Conservation (phyloP, 1,284 basidiomycete species). For the Irpex sp. region DNA sequence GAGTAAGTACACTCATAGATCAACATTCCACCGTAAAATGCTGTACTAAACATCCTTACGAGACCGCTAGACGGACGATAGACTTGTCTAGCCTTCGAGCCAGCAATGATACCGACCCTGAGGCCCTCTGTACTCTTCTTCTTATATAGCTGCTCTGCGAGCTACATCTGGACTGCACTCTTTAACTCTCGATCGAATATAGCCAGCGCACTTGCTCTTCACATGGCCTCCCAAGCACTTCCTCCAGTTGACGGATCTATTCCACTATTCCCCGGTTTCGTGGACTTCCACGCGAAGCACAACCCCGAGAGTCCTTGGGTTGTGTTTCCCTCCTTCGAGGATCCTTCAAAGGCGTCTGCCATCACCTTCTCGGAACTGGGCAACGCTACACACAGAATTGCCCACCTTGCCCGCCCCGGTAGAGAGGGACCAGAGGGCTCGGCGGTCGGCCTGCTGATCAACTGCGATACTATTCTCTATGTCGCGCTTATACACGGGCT, state of each 20-base stretch:
- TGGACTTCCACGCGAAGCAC: conserved; percentile 31
- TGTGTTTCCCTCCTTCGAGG: conserved; percentile 3
- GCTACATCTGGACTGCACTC: no score
- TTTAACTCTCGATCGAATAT: no score
- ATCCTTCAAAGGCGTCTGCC: neutral
- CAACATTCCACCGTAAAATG: no score
- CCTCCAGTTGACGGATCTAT: conserved; percentile 18
- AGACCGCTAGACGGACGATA: no score
- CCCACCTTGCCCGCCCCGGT: conserved; percentile 3
- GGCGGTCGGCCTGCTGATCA: conserved; percentile 28
- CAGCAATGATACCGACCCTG: no score
- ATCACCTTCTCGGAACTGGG: conserved; percentile 13
- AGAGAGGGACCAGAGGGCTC: conserved; percentile 13
- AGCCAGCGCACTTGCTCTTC: neutral
- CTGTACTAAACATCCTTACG: no score
- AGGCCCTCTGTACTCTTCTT: no score
- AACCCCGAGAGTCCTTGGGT: conserved; percentile 25
- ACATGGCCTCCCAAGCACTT: neutral
- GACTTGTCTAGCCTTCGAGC: no score
- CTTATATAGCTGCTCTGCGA: no score
- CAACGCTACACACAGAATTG: conserved; percentile 10
- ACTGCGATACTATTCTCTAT: conserved; percentile 30
- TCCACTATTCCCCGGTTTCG: conserved; percentile 15
- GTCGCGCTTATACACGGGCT: conserved; percentile 26
- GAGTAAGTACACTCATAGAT: no score